phyloP scores from a whole-genome alignment of 352 stramenopile species.

The Phytophthora idaei region DNA sequence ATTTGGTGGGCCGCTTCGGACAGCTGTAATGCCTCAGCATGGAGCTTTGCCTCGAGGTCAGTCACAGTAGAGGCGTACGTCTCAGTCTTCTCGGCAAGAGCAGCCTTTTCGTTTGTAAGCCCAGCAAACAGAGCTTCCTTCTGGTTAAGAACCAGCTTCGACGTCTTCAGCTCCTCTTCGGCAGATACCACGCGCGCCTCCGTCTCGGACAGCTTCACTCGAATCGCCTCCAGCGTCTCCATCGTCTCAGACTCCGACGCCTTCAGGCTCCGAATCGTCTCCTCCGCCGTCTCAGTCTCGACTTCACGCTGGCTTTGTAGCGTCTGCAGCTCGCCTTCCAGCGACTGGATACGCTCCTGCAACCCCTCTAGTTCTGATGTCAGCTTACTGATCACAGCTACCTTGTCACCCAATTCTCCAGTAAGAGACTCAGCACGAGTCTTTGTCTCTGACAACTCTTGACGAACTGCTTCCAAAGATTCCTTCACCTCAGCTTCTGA shows the following conservation, averaged over 20 bases:
- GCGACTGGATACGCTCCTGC: constrained; percentile 9
- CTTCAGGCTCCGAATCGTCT: constrained; percentile 31
- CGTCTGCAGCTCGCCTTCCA: constrained; percentile 34
- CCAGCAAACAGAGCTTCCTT: background rate
- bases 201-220: constrained; percentile 26
- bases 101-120: constrained; percentile 11
- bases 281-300: constrained; percentile 22
- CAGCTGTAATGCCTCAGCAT: constrained; percentile 9
- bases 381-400: constrained; percentile 3
- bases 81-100: background rate
- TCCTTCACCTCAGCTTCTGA: constrained; percentile 12
- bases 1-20: constrained; percentile 17
- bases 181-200: constrained; percentile 20
- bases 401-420: background rate
- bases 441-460: constrained; percentile 11
- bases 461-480: constrained; percentile 12
- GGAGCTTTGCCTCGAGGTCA: constrained; percentile 12
- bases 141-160: background rate
- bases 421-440: constrained; percentile 3
- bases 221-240: constrained; percentile 26
- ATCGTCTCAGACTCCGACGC: constrained; percentile 16
- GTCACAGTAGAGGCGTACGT: background rate
- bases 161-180: constrained; percentile 12
- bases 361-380: background rate
- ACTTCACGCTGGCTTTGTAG: constrained; percentile 23